phyloP scores from a whole-genome alignment of 768 basidiomycete species.

The Mycena maculata region DNA sequence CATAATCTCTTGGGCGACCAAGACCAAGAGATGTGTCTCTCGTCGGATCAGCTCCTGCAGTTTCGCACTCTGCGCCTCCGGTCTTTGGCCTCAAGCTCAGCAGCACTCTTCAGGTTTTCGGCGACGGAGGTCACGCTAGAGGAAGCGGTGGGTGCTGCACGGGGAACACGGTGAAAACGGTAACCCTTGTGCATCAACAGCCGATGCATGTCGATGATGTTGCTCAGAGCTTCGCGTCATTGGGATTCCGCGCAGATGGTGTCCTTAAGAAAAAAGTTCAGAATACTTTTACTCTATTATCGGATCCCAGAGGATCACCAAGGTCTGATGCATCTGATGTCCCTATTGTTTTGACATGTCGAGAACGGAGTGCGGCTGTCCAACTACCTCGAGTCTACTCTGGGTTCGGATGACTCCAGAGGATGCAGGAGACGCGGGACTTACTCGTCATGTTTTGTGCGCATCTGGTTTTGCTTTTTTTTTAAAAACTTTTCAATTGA shows the following conservation, averaged over 20 bases:
- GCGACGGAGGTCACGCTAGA: conserved; percentile 45
- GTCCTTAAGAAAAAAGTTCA: no score
- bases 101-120: conserved; percentile 88
- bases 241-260: conserved; percentile 88
- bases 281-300: no score
- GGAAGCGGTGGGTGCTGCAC: conserved; percentile 46
- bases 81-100: conserved; percentile 96
- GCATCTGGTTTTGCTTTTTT: no score
- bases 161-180: conserved; percentile 70
- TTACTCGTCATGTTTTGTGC: no score
- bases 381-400: no score
- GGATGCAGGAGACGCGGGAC: no score
- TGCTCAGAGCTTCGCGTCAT: conserved; percentile 96
- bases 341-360: no score
- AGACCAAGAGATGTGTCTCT: conserved; percentile 95
- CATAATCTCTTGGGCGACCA: conserved; percentile 97
- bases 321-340: no score
- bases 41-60: conserved; percentile 97
- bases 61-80: conserved; percentile 96
- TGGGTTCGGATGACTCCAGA: no score
- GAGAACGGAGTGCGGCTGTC: no score
- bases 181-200: conserved; percentile 94
- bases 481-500: no score
- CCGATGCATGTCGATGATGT: conserved; percentile 98
- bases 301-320: no score